These are phyloP conservation scores for Alternaria triticimaculans DNA, from an alignment of 2,329 filamentous ascomycete species.

Conservation along the genomic window DNA sequence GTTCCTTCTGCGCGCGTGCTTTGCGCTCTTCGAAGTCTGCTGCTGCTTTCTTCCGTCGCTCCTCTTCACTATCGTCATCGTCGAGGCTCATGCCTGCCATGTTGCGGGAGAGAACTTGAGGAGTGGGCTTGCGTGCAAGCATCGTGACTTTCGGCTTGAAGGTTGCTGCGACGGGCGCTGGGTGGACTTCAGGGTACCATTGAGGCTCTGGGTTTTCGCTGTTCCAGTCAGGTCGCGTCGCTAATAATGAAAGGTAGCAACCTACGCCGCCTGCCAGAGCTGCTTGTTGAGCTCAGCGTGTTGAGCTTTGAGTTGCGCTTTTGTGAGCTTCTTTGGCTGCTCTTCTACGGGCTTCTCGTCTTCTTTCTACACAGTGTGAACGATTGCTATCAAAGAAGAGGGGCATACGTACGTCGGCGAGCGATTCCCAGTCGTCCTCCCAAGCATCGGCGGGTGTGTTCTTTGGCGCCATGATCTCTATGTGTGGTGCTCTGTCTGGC, in stretches of 20 bases:
- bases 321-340: slow-evolving; percentile 64
- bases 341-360: slow-evolving; percentile 48
- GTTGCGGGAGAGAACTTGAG: slow-evolving; percentile 66
- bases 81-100: slow-evolving; percentile 55
- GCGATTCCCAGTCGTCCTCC: slow-evolving; percentile 88
- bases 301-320: slow-evolving; percentile 77
- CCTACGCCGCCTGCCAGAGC: slow-evolving; percentile 88
- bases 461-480: slow-evolving; percentile 49
- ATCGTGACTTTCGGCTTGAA: slow-evolving; percentile 87
- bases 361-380: slow-evolving; percentile 42
- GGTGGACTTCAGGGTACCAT: slow-evolving; percentile 74
- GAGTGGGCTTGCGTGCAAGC: slow-evolving; percentile 79
- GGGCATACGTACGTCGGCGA: slow-evolving; percentile 68
- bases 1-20: slow-evolving; percentile 76
- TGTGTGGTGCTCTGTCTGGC: slow-evolving; percentile 21
- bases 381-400: slow-evolving; percentile 3
- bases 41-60: slow-evolving; percentile 65
- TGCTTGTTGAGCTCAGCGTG: slow-evolving; percentile 85
- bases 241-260: neutral
- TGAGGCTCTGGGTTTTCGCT: slow-evolving; percentile 78
- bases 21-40: slow-evolving; percentile 78
- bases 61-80: slow-evolving; percentile 69
- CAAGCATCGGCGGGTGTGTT: slow-evolving; percentile 67
- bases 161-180: slow-evolving; percentile 69
- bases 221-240: slow-evolving; percentile 18